Base-by-base conservation (phyloP, 371 early-diverging fungal species). In the Capillidium heterosporum region DNA sequence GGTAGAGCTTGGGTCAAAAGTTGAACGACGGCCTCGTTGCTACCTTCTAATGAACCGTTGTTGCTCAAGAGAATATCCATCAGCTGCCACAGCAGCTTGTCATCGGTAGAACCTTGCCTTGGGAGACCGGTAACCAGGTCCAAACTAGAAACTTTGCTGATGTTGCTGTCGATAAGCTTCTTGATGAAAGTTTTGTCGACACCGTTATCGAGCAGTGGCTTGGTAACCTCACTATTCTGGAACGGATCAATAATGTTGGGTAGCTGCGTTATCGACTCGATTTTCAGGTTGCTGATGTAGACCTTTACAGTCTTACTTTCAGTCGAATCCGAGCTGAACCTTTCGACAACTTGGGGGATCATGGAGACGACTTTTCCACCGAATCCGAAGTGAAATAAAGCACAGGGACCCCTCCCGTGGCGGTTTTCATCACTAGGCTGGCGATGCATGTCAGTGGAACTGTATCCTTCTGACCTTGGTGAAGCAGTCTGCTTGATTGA, bases 321-420 rank as follows among this genome's bases (percentile, higher is more conserved):
- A 40, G 73, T 69, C 7, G 63, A 59, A 17, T 69, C 67, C 5
- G 49, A 39, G 23, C 66, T 63, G 40, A 79, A 82, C 4, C 84
- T 77, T 62, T 77, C 81, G 3, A 82, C 80, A 3, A 74, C 70
- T 29, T 71, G 80, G 24, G 90, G 91, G 60, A 80, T 76, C 61
- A 82, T 82, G 17, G 78, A 69, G 46, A 87, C 66, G 28, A 92
- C 68, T 60, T 79, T 78, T 32, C 95, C 95, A 50, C 90, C 89
- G 71, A 91, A 86, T 17, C 91, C 90, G 67, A 89, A 89, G 0
- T 76, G 64, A 3, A 84, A 75, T 21, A 94, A 55, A 2, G 89
- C 85, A 56, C 80, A 78, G 3, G 63, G 53, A 54, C 29, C 29
- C 32, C 60, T 47, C 44, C 42, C 42, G 29, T 40, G 43, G 1